Base-by-base conservation (phyloP, 139 green algal genomes). In the Chlamydomonas schloesseri region DNA sequence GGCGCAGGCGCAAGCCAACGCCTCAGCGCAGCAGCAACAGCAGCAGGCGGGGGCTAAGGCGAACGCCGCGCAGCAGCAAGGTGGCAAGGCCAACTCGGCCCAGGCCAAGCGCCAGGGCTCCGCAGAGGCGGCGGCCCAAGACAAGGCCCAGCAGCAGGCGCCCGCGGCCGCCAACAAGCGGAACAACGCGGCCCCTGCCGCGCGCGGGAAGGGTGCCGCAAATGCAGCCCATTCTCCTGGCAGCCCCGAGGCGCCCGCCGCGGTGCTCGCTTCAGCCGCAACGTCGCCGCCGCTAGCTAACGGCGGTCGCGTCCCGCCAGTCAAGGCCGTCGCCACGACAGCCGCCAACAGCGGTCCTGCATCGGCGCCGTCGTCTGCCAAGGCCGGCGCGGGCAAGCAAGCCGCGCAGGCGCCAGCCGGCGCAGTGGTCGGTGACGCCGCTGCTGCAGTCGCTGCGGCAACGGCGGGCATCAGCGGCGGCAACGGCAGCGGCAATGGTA, bases 401-500 rank as follows among this genome's bases (percentile, higher is more conserved):
- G 21, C 69, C 69, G 69, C 36, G 1, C 33, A 15, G 0, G 23
- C 34, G 5, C 33, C 69, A n/a, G 67, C 67, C 33, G 31, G 8
- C 37, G 64, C 64, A 37, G 64, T 17, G 4, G n/a, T 50, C 8
- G 42, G 42, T 2, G 67, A 68, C 3, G 80, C 80, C 3, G 80
- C 68, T 0, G 81, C 81, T 0, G 81, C 81, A 4, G 81, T 87
- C 3, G 81, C 81, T 31, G 81, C 69, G 3, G 81, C 81, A 26
- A 87, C 81, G n/a, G 81, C 81, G 0, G 81, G 81, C 50, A 87
- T 87, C 36, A 67, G 28, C 2, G 24, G 24, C 24, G 60, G 60
- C 60, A 24, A 24, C 55, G 55, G 55, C 2, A 2, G 8, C 1
- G 69, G 33, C 9, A 20, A 74, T 11, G 64, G 28, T 36, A 23